Evolutionary conservation across 1,139 yeast species (phyloP).

Genomic region (Geotrichum bryndzae): DNA sequence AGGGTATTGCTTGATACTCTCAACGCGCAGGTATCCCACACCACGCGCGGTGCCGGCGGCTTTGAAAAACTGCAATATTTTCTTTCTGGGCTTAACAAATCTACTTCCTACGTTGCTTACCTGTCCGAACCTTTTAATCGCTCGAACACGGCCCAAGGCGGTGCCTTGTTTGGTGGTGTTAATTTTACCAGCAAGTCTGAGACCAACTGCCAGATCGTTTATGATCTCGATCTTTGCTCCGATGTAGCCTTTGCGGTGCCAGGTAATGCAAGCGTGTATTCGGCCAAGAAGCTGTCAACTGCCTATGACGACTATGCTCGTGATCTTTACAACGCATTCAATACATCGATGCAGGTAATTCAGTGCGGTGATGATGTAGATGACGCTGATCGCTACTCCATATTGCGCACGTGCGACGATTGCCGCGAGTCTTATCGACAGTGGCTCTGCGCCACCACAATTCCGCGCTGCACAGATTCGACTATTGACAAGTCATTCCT

Average conservation of each 20-base stretch:
- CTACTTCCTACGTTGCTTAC: constrained; percentile 62
- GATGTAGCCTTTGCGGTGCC: constrained; percentile 90
- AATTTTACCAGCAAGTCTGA: constrained; percentile 53
- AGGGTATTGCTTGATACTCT: constrained; percentile 35
- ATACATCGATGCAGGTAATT: constrained; percentile 67
- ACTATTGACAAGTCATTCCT: constrained; percentile 46
- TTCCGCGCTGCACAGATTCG: constrained; percentile 73
- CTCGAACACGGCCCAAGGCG: constrained; percentile 44
- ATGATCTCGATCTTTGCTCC: constrained; percentile 67
- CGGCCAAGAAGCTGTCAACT: constrained; percentile 34
- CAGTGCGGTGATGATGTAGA: constrained; percentile 72
- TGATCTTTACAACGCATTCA: constrained; percentile 55
- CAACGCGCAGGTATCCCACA: constrained; percentile 40
- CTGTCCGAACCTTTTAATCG: constrained; percentile 46
- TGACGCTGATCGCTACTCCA: constrained; percentile 53
- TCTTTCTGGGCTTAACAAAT: constrained; percentile 53
- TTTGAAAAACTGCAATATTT: constrained; percentile 53
- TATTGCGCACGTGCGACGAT: constrained; percentile 63
- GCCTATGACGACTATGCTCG: constrained; percentile 63
- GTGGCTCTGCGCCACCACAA: constrained; percentile 86
- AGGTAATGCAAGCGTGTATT: constrained; percentile 38
- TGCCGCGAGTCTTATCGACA: constrained; percentile 68
- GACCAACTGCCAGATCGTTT: constrained; percentile 62
- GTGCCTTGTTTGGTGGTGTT: constrained; percentile 56
- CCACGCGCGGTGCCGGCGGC: constrained; percentile 46